phyloP scores from a whole-genome alignment of 2,329 filamentous ascomycete genomes.

The Didymella exigua region DNA sequence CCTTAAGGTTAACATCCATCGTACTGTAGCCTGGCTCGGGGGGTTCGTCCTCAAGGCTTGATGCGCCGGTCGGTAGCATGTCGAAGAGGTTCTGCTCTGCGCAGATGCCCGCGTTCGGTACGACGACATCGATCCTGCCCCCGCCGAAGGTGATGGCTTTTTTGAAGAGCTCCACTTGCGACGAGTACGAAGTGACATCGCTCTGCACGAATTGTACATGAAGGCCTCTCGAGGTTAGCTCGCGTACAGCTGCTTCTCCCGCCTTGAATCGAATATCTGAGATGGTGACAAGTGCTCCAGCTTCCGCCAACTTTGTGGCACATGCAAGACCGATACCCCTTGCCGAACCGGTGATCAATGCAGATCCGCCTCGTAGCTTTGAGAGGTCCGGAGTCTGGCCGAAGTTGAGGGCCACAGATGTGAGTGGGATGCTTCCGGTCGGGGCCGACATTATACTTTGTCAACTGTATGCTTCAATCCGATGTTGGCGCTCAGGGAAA shows the following conservation, averaged over 20 bases:
- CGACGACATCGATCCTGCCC: slow-evolving; percentile 38
- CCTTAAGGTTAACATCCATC: slow-evolving; percentile 31
- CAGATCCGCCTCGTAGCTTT: slow-evolving; percentile 24
- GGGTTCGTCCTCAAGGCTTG: slow-evolving; percentile 20
- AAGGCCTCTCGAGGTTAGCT: slow-evolving; percentile 21
- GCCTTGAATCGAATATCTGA: slow-evolving; percentile 27
- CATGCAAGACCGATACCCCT: slow-evolving; percentile 36
- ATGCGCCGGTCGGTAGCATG: slow-evolving; percentile 19
- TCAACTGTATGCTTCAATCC: neutral
- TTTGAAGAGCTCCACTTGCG: slow-evolving; percentile 40
- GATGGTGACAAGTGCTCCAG: slow-evolving; percentile 34
- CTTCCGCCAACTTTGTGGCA: slow-evolving; percentile 24
- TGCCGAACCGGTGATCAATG: slow-evolving; percentile 36
- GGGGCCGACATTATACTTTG: neutral
- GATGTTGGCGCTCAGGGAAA: neutral
- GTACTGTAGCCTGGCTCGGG: slow-evolving; percentile 25
- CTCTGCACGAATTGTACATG: slow-evolving; percentile 38
- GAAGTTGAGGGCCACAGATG: slow-evolving; percentile 18
- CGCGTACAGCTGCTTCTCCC: slow-evolving; percentile 16
- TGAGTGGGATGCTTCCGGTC: neutral
- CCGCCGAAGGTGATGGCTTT: slow-evolving; percentile 33
- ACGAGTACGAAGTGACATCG: slow-evolving; percentile 39
- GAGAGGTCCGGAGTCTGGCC: slow-evolving; percentile 19
- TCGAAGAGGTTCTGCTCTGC: slow-evolving; percentile 31
- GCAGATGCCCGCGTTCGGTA: slow-evolving; percentile 40